phyloP scores from a whole-genome alignment of 169 alveolate species.

The Babesia bovis region DNA sequence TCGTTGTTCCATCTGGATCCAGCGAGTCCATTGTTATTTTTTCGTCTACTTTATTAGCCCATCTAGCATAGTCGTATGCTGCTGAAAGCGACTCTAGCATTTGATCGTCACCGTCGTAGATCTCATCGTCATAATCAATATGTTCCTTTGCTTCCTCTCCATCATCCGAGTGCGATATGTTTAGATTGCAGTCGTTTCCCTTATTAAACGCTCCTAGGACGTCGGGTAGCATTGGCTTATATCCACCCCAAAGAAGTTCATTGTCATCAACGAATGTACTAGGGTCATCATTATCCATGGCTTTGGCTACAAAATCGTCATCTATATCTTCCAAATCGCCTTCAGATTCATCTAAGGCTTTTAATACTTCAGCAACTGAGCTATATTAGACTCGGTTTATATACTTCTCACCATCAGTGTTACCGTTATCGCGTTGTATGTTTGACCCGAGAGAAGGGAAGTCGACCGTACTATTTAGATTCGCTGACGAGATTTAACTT shows the following conservation, averaged over 20 bases:
- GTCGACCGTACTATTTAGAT: slow-evolving; percentile 19
- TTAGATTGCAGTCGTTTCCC: no score
- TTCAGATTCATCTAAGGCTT: slow-evolving; percentile 66
- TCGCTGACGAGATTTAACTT: slow-evolving; percentile 5
- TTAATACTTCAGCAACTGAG: slow-evolving; percentile 66
- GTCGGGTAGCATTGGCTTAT: slow-evolving; percentile 33
- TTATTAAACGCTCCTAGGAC: background rate
- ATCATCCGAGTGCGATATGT: slow-evolving; percentile 9
- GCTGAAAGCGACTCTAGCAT: background rate
- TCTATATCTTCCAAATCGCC: slow-evolving; percentile 70
- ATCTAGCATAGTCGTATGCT: background rate
- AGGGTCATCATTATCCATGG: slow-evolving; percentile 59
- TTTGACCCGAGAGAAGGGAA: slow-evolving; percentile 40
- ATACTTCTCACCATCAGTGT: slow-evolving; percentile 9
- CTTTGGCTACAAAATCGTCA: slow-evolving; percentile 76
- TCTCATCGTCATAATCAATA: slow-evolving; percentile 1
- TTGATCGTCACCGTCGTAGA: no score
- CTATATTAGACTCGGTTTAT: background rate
- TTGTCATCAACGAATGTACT: slow-evolving; percentile 57
- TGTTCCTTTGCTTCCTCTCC: slow-evolving; percentile 12
- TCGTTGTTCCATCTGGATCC: slow-evolving; percentile 38
- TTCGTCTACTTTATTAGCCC: background rate
- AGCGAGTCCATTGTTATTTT: slow-evolving; percentile 43
- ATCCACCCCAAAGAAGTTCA: slow-evolving; percentile 70
- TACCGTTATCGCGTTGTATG: background rate